phyloP scores from a whole-genome alignment of 2,329 filamentous ascomycete genomes.

The Amauroascus niger region DNA sequence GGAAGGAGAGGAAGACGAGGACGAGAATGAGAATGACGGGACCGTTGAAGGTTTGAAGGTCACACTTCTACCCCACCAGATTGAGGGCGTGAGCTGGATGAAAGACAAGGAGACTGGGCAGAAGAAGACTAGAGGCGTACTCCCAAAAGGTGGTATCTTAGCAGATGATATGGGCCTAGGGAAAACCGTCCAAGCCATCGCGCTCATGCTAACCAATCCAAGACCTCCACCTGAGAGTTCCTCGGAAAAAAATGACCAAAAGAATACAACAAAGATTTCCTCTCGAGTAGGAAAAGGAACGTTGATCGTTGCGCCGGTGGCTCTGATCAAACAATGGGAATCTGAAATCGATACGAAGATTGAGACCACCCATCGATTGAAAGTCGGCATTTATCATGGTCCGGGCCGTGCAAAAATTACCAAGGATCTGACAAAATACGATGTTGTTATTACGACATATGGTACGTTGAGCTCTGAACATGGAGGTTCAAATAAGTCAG shows the following conservation, averaged over 20 bases:
- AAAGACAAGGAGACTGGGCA: conserved; percentile 78
- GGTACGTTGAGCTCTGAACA: conserved; percentile 91
- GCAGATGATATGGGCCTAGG: conserved; percentile 94
- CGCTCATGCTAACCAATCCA: conserved; percentile 73
- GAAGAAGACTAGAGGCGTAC: conserved; percentile 64
- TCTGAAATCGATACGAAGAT: conserved; percentile 81
- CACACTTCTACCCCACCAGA: conserved; percentile 82
- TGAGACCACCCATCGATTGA: conserved; percentile 56
- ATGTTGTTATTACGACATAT: conserved; percentile 95
- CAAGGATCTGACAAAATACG: conserved; percentile 69
- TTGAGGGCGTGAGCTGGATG: conserved; percentile 94
- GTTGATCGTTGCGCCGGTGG: conserved; percentile 82
- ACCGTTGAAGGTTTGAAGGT: conserved; percentile 73
- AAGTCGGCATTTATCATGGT: conserved; percentile 85
- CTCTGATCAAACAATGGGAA: conserved; percentile 96
- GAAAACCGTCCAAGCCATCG: conserved; percentile 90
- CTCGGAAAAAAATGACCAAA: conserved; percentile 40
- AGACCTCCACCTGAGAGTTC: too few species aligned
- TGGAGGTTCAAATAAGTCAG: conserved; percentile 60
- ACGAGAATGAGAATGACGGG: conserved; percentile 50
- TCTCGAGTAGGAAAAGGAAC: conserved; percentile 65
- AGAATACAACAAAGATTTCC: conserved; percentile 50
- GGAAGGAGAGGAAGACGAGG: conserved; percentile 39
- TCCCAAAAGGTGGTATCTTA: conserved; percentile 86
- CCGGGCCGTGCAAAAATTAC: conserved; percentile 70